Evolutionary conservation across 2,329 filamentous ascomycete genomes (phyloP).

Genomic region (Exophiala sp.): DNA sequence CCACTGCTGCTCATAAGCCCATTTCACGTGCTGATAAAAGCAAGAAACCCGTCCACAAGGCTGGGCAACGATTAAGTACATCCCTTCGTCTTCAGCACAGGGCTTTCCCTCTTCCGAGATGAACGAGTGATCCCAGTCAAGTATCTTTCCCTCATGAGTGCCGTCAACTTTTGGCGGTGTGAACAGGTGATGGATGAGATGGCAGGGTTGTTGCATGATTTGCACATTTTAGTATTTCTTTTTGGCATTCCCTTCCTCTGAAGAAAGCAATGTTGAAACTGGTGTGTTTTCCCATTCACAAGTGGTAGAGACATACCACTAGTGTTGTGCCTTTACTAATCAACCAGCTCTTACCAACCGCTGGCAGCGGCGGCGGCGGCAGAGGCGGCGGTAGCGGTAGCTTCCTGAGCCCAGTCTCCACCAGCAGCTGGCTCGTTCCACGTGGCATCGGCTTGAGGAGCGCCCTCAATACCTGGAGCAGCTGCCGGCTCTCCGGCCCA

Average conservation of each 20-base stretch:
- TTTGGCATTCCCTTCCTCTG: background rate
- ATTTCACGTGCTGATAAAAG: background rate
- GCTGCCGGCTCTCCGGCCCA: constrained; percentile 58
- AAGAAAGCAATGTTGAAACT: background rate
- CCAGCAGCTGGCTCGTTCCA: constrained; percentile 53
- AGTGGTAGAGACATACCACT: constrained; percentile 28
- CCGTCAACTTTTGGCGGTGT: constrained; percentile 44
- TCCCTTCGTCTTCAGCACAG: constrained; percentile 74
- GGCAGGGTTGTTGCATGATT: background rate
- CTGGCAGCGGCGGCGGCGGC: constrained; percentile 33
- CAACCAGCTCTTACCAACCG: constrained; percentile 31
- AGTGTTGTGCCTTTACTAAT: background rate
- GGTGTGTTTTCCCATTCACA: background rate
- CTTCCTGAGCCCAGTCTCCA: constrained; percentile 42
- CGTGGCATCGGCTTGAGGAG: constrained; percentile 51
- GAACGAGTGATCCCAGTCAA: constrained; percentile 48
- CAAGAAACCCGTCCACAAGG: constrained; percentile 6
- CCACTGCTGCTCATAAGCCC: constrained; percentile 1
- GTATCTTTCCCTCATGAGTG: constrained; percentile 99
- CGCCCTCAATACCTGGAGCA: constrained; percentile 60
- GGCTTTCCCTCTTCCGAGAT: constrained; percentile 78
- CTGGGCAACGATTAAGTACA: constrained; percentile 80
- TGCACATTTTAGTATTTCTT: background rate
- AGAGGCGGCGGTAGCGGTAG: constrained; percentile 33
- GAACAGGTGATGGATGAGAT: background rate